Evolutionary conservation across 2,329 filamentous ascomycete species (phyloP).

Genomic region (Ophiostoma sp.): DNA sequence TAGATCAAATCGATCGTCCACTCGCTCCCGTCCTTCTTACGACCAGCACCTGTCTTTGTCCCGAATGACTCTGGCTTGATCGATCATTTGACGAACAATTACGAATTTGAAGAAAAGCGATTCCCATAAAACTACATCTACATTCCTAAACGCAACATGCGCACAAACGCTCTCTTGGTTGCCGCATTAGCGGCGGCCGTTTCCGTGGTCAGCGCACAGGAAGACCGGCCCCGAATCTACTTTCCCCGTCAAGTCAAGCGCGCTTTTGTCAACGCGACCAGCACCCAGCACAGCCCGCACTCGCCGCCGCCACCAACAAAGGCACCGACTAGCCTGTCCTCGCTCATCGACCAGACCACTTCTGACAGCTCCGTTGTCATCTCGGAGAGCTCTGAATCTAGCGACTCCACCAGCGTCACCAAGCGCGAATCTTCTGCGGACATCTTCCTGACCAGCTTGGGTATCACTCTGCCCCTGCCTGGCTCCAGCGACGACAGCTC

Average conservation of each 20-base stretch:
- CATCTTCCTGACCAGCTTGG: slow-evolving; percentile 17
- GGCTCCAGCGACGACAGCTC: slow-evolving; percentile 1
- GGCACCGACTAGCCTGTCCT: slow-evolving; percentile 19
- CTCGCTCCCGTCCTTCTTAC: slow-evolving; percentile 19
- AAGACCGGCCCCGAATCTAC: slow-evolving; percentile 48
- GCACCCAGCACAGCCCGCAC: slow-evolving; percentile 32
- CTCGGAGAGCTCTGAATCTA: not conserved
- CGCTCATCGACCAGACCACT: slow-evolving; percentile 12
- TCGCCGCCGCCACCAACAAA: slow-evolving; percentile 27
- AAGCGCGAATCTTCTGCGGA: slow-evolving; percentile 25
- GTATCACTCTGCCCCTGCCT: slow-evolving; percentile 3
- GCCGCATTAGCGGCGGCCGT: slow-evolving; percentile 46
- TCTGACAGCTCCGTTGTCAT: slow-evolving; percentile 7
- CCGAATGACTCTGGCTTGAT: slow-evolving; percentile 19
- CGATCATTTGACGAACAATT: slow-evolving; percentile 1
- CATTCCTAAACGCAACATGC: slow-evolving; percentile 37
- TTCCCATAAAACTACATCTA: not conserved
- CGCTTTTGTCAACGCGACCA: slow-evolving; percentile 42
- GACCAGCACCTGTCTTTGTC: not conserved
- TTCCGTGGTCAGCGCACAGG: slow-evolving; percentile 41
- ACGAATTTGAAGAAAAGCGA: slow-evolving; percentile 8
- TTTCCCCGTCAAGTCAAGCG: slow-evolving; percentile 54
- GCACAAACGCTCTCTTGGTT: slow-evolving; percentile 44
- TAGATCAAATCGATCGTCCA: slow-evolving; percentile 21
- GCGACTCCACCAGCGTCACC: slow-evolving; percentile 23